Evolutionary conservation across 495 filamentous ascomycete genomes (phyloP), one percentile per base, ranked within the genome.

Genomic region (Aspergillus kassunensis): DNA sequence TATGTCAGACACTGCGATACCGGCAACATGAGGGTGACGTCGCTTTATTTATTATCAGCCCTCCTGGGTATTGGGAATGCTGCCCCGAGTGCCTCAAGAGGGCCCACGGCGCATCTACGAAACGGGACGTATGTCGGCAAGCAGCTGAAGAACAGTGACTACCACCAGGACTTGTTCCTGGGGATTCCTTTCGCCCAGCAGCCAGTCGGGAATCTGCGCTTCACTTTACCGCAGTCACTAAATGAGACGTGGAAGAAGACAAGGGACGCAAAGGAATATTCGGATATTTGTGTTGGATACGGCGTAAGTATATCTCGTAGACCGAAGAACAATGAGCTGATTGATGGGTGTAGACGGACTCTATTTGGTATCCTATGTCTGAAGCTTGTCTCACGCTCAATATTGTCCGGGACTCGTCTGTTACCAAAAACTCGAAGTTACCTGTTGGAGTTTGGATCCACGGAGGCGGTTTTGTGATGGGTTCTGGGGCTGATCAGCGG

Each of bases 371-470:
- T 67, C 55, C 57, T 1, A 25, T 20, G 29, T 67, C 63, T 12
- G 80, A 84, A 55, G 79, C 79, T 47, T 84, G 80, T 59, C 65
- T 84, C 3, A 78, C 76, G 23, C 55, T 83, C 11, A 83, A 83
- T 47, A 70, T 83, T 7, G 62, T 81, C 33, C 69, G 79, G 4
- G 68, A 73, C 13, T 54, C 72, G 13, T 71, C 67, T 6, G 62
- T 64, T 13, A 59, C 66, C 18, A 49, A 53, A 4, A 45, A 56
- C 25, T 65, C 63, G 6, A 67, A 61, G 23, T 65, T 73, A 21
- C 77, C 76, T 4, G 74, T 77, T 23, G 67, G 70, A 5, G 75
- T 83, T 33, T 86, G 80, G 78, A 79, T 86, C 23, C 77, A 82
- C 55, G 82, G 82, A 12, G 83, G 84, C 30, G 80, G 78, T 0